Percentiles rank a stretch among this genome's conserved stretches.
Evolutionary conservation across 2,329 filamentous ascomycete genomes (phyloP).

Genomic region (Aspergillus tamarii): DNA sequence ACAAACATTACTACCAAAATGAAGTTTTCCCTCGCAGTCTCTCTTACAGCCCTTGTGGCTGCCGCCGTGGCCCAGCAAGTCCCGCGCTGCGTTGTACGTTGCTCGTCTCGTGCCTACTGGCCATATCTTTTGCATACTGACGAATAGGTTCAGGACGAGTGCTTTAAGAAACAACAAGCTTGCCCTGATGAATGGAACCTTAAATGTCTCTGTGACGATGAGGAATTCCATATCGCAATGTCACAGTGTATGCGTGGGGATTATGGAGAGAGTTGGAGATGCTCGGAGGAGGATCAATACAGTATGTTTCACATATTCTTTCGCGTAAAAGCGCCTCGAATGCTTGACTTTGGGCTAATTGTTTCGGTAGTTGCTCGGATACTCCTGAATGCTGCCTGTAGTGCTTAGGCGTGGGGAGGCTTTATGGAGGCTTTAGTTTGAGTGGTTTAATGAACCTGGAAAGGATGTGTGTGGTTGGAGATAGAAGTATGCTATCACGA

Average conservation of each 20-base stretch:
- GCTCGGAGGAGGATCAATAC: not conserved
- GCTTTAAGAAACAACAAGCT: not conserved
- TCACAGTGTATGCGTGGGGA: not conserved
- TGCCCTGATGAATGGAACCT: too few relatives aligned
- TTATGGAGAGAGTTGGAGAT: not conserved
- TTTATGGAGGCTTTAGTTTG: too few relatives aligned
- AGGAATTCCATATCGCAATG: not conserved
- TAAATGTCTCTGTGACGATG: not conserved
- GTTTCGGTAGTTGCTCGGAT: not conserved
- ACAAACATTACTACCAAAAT: not conserved
- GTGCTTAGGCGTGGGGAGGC: too few relatives aligned
- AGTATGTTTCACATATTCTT: not conserved
- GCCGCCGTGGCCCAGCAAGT: not conserved
- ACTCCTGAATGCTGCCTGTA: not conserved
- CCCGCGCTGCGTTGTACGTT: not conserved
- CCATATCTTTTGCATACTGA: not conserved
- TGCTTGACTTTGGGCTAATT: not conserved
- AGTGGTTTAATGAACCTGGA: not conserved
- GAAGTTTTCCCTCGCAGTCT: not conserved
- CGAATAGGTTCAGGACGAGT: not conserved
- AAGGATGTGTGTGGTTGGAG: not conserved
- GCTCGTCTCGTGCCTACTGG: too few relatives aligned
- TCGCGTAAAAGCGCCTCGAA: not conserved
- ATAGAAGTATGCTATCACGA: not conserved
- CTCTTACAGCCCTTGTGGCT: not conserved